Percentiles rank a stretch among this genome's conserved stretches.
phyloP scores from a whole-genome alignment of 108 stramenopile species.

The Skeletonema tropicum region DNA sequence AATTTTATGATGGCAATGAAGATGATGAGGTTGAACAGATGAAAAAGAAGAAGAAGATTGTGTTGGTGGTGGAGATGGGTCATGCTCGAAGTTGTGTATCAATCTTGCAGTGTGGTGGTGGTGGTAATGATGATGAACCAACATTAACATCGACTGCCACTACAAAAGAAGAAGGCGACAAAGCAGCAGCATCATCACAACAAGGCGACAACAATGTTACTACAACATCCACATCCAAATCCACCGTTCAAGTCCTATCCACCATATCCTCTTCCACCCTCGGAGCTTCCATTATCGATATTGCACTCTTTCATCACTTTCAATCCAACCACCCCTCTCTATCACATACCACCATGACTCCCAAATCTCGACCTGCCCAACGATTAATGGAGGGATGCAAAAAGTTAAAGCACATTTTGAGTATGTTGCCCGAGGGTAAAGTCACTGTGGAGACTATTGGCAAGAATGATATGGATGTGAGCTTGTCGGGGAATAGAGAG shows the following conservation, averaged over 20 bases:
- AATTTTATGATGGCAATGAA: slow-evolving; percentile 28
- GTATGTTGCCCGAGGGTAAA: slow-evolving; percentile 46
- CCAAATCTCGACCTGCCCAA: slow-evolving; percentile 52
- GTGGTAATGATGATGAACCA: slow-evolving; percentile 2
- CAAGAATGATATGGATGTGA: slow-evolving; percentile 46
- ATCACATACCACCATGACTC: slow-evolving; percentile 11
- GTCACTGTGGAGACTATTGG: slow-evolving; percentile 59
- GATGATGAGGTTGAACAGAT: not conserved
- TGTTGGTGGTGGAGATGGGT: slow-evolving; percentile 59
- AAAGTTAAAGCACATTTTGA: slow-evolving; percentile 60
- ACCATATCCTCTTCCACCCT: slow-evolving; percentile 19
- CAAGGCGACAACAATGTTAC: not conserved
- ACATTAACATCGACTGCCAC: too few relatives aligned
- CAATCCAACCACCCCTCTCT: slow-evolving; percentile 27
- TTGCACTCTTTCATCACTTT: slow-evolving; percentile 55
- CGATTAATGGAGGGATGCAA: slow-evolving; percentile 49
- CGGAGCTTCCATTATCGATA: slow-evolving; percentile 52
- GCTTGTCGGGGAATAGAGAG: slow-evolving; percentile 34
- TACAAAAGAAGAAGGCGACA: not conserved
- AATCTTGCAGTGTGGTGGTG: slow-evolving; percentile 18
- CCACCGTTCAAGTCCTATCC: slow-evolving; percentile 20
- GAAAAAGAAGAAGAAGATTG: slow-evolving; percentile 9
- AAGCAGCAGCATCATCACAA: too few relatives aligned
- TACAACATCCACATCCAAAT: not conserved
- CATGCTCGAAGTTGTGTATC: slow-evolving; percentile 52